Percentiles rank a stretch among this genome's conserved stretches.
Evolutionary conservation across 2,329 filamentous ascomycete genomes (phyloP).

Genomic region (Sarocladium brachiariae): DNA sequence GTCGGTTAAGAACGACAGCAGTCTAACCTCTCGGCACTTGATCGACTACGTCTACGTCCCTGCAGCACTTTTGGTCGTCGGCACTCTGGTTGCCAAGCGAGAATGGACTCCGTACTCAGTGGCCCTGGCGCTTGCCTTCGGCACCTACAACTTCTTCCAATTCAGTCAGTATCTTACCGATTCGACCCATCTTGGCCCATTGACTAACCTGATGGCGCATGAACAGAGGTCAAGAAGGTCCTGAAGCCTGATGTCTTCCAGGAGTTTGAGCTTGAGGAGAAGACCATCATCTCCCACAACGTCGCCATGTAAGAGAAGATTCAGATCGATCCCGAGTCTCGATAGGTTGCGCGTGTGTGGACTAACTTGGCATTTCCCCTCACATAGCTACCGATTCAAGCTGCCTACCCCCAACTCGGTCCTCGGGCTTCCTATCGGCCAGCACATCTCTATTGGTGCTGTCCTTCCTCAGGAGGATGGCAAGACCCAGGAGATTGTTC

Average conservation of each 20-base stretch:
- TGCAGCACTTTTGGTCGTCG: slow-evolving; percentile 68
- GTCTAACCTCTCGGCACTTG: slow-evolving; percentile 50
- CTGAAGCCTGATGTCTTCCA: slow-evolving; percentile 86
- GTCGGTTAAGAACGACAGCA: slow-evolving; percentile 15
- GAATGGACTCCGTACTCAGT: slow-evolving; percentile 70
- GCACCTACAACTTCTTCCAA: slow-evolving; percentile 63
- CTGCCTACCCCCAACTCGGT: slow-evolving; percentile 73
- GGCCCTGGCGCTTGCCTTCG: slow-evolving; percentile 57
- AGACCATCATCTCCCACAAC: slow-evolving; percentile 95
- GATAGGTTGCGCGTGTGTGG: slow-evolving; percentile 8
- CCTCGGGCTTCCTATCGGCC: slow-evolving; percentile 93
- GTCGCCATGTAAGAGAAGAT: slow-evolving; percentile 70
- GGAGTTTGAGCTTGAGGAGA: slow-evolving; percentile 87
- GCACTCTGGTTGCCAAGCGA: slow-evolving; percentile 69
- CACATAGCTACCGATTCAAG: slow-evolving; percentile 75
- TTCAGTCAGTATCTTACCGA: slow-evolving; percentile 54
- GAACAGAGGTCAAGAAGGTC: slow-evolving; percentile 70
- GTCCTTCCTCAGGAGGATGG: slow-evolving; percentile 62
- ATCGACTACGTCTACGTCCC: slow-evolving; percentile 80
- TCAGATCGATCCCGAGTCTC: too few species aligned
- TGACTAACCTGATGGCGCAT: slow-evolving; percentile 12
- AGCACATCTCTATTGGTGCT: slow-evolving; percentile 95
- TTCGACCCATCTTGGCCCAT: slow-evolving; percentile 3
- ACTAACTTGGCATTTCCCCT: slow-evolving; percentile 10
- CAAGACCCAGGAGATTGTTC: slow-evolving; percentile 73